Conservation (phyloP, 345 rosid species). For the Raphanus sativus region DNA sequence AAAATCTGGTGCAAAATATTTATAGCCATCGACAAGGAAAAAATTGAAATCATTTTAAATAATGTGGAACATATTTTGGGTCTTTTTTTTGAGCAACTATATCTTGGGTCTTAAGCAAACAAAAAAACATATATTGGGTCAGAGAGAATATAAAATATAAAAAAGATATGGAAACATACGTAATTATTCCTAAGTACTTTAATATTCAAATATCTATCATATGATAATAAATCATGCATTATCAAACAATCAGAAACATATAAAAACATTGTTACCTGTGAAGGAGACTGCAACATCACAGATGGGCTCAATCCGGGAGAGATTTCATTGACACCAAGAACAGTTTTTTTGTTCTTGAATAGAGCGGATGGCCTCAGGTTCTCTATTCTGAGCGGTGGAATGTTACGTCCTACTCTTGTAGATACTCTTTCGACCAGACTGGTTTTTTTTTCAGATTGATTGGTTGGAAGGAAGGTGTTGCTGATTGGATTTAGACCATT, state of each 20-base stretch:
- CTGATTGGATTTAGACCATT: slow-evolving; percentile 3
- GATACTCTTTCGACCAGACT: slow-evolving; percentile 18
- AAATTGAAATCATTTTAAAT: neutral
- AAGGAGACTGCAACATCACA: slow-evolving; percentile 17
- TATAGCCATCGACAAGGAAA: neutral
- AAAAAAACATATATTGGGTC: neutral
- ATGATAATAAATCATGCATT: neutral
- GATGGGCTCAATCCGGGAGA: slow-evolving; percentile 34
- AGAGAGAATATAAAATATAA: neutral
- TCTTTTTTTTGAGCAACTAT: neutral
- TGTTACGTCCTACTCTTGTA: neutral
- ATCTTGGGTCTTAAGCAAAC: too few relatives aligned
- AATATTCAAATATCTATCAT: neutral
- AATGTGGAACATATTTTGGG: neutral
- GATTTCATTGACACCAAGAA: neutral
- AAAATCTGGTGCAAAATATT: neutral
- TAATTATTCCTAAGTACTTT: neutral
- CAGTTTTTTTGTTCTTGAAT: neutral
- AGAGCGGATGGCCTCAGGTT: neutral
- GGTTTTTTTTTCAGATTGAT: neutral
- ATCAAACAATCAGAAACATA: neutral
- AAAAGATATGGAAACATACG: neutral
- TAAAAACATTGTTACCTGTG: slow-evolving; percentile 5
- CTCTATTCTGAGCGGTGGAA: neutral
- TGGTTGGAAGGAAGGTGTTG: slow-evolving; percentile 12